phyloP scores from a whole-genome alignment of 192 early-diverging fungal species.

The Dissophora globulifera region DNA sequence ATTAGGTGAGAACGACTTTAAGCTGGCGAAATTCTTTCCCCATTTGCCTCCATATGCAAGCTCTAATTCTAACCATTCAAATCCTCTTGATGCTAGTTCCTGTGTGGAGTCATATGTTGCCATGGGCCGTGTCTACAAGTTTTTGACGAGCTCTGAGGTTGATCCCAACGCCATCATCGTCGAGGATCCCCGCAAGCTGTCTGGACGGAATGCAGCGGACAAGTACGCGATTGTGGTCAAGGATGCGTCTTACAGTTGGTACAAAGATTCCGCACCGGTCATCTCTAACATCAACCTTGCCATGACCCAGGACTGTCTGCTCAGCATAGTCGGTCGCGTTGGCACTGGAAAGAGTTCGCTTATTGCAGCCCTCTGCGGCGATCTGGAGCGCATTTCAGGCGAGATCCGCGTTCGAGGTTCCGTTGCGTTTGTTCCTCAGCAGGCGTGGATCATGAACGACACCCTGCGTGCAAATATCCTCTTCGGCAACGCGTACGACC shows the following conservation, averaged over 20 bases:
- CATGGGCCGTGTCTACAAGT: conserved; percentile 79
- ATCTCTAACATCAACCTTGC: conserved; percentile 36
- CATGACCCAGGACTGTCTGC: conserved; percentile 33
- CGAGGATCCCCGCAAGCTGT: conserved; percentile 17
- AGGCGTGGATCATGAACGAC: conserved; percentile 96
- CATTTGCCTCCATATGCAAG: too few relatives aligned
- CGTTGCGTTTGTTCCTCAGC: conserved; percentile 72
- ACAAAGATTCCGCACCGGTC: conserved; percentile 35
- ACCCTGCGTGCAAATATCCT: conserved; percentile 92
- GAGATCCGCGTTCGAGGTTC: conserved; percentile 70
- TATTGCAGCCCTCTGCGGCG: conserved; percentile 74
- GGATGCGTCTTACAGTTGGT: conserved; percentile 49
- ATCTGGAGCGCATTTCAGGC: conserved; percentile 79
- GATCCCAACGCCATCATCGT: conserved; percentile 41
- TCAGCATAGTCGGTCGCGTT: conserved; percentile 50
- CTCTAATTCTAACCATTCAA: neutral
- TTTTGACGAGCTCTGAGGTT: conserved; percentile 82
- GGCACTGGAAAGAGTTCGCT: conserved; percentile 68
- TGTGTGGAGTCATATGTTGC: conserved; percentile 86
- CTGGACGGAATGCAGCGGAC: conserved; percentile 16
- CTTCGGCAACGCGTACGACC: conserved; percentile 84
- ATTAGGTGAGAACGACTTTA: conserved; percentile 63
- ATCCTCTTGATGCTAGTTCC: conserved; percentile 7
- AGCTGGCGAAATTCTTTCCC: neutral
- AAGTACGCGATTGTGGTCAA: conserved; percentile 33